Base-by-base conservation (phyloP, 2,329 filamentous ascomycete species). In the Scytalidium lignicola region DNA sequence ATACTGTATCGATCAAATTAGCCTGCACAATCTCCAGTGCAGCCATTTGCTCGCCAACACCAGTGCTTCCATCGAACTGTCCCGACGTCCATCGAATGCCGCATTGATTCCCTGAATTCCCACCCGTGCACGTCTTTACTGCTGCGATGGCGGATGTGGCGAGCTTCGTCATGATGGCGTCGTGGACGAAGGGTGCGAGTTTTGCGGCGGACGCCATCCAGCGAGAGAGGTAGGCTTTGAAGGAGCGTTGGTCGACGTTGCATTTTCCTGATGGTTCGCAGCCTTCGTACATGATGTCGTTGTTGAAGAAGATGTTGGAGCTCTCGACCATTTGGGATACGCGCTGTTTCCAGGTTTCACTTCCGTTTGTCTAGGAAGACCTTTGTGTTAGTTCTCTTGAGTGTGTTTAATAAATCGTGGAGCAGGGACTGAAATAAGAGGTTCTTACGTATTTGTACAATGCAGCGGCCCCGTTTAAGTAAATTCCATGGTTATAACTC, bases 1-100 rank as follows among this genome's bases (percentile, higher is more conserved):
- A 53, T 0, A 71, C 65, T 8, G 47, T 45, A 19, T 55, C 53
- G 9, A 64, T 55, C 22, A 75, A 61, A 44, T 71, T 63, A 29
- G 69, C 70, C 49, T 70, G 64, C 46, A 82, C 76, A 8, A 85
- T 72, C 55, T 87, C 82, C 63, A 88, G 68, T 4, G 78, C 83
- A 1, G 80, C 74, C 84, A 88, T 88, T 65, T 88, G 83, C 64
- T 87, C 82, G 3, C 85, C 85, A 1, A 87, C 77, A 3, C 84
- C 84, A 1, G 73, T 74, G 8, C 71, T 73, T 19, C 79, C 78
- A 61, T 87, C 82, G n/a, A 67, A 67, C 5, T 62, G 68, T 1
- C 47, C 53, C 46, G 75, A 73, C 29, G 74, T 76, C 81, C 83
- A 86, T 51, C 74, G 75, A 44, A 82, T 62, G 5, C 82, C 80